phyloP scores from a whole-genome alignment of 1,284 basidiomycete species.

The Irpex lacteus region DNA sequence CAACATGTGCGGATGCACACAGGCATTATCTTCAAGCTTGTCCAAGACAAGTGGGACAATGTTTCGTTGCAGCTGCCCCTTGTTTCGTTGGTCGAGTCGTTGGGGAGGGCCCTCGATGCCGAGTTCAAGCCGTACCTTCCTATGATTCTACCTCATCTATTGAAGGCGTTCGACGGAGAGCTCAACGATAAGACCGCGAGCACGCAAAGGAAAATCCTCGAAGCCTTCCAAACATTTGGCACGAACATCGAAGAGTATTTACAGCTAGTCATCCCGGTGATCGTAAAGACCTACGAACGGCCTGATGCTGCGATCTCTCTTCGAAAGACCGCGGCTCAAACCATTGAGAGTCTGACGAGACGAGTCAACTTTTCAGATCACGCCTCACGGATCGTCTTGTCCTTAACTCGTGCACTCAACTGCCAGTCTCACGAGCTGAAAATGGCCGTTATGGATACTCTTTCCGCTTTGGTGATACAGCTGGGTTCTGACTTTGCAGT shows the following conservation, averaged over 20 bases:
- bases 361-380: constrained; percentile 99
- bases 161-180: constrained; percentile 90
- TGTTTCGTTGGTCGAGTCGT: constrained; percentile 90
- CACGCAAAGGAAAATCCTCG: constrained; percentile 90
- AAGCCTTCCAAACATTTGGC: constrained; percentile 94
- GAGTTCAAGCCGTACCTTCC: constrained; percentile 99
- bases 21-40: constrained; percentile 77
- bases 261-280: constrained; percentile 94
- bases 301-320: constrained; percentile 65
- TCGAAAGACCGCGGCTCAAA: constrained; percentile 88
- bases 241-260: constrained; percentile 98
- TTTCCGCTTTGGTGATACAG: constrained; percentile 91
- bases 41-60: constrained; percentile 91
- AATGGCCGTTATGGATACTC: constrained; percentile 88
- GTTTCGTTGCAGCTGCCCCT: constrained; percentile 87
- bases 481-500: constrained; percentile 97
- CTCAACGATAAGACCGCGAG: constrained; percentile 73
- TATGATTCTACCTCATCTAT: constrained; percentile 84
- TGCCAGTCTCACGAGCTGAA: constrained; percentile 82
- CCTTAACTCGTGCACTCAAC: constrained; percentile 86
- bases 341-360: constrained; percentile 87
- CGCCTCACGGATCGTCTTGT: constrained; percentile 96
- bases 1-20: constrained; percentile 96
- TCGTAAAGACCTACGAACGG: constrained; percentile 90
- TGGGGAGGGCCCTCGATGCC: constrained; percentile 92